Evolutionary conservation across 441 rosid species (phyloP), one percentile per base, ranked within the genome.

Genomic region (Mallotus repandus): DNA sequence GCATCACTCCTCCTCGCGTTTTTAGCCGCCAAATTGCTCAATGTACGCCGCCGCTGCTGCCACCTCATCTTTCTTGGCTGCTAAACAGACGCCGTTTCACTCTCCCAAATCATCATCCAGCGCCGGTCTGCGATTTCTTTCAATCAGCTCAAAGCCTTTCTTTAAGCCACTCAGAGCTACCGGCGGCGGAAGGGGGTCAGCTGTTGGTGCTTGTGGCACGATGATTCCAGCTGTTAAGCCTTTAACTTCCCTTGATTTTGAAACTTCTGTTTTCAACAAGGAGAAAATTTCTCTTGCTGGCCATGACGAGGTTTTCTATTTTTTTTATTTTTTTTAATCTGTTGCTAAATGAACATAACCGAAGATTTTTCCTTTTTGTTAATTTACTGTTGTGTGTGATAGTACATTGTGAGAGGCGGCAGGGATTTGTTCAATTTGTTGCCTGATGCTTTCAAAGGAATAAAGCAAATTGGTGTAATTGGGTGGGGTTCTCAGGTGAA

Each of bases 401-500:
- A 86, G 87, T 77, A 71, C 49, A 84, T 86, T 58, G 87, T 86
- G 78, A 84, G 87, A 87, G 99, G 99, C 80, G 97, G 99, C 49
- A 89, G 97, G 68, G 88, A 95, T 75, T 83, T 95, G 83, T 92
- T 95, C 84, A 83, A 81, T 35, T 81, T 89, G 83, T 82, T 92
- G 59, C 93, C 92, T 0, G 93, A 87, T 70, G 98, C 98, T 32
- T 88, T 92, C 79, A 89, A 88, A 74, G 99, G 99, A 10, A 81
- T 95, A 66, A 89, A 89, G 82, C 97, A 95, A 83, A 95, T 95
- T 69, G 98, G 99, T 43, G 97, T 95, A 1, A 84, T 95, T 66
- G 99, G 98, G 8, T 95, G 97, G 99, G 97, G 97, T 14, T 92
- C 99, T 29, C 98, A 94, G 93, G 97, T 83, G 9, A 22, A 16